Base-by-base conservation (phyloP, 768 basidiomycete species). In the Leccinum boreale region DNA sequence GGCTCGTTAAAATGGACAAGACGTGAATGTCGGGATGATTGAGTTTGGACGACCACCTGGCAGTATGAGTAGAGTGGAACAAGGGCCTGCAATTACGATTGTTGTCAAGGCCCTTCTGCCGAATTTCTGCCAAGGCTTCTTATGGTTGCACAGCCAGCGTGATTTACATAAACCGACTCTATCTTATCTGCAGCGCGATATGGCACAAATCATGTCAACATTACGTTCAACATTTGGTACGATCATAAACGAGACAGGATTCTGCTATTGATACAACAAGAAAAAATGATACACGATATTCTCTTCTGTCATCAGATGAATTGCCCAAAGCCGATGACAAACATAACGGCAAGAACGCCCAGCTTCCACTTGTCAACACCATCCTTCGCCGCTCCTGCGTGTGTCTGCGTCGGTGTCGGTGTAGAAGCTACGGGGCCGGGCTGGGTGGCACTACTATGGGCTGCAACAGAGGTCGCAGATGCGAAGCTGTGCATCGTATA, bases 381-480 rank as follows among this genome's bases (percentile, higher is more conserved):
- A 23, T 12, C 24, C 15, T 49, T 58, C 14, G 29, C 24, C 11
- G 14, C 52, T 15, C 19, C 49, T 47, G 35, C 57, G 8, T 12
- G 23, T 24, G 46, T 28, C 4, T 58, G 1, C 1, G 59, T 53
- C 5, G 59, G 2, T 1, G 59, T 50, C 2, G 58, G 21, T 3
- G 65, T 55, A 4, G 66, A 59, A n/a, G 75, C 77, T 49, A 81
- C 72, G 1, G 79, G 74, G 0, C 75, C 77, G 2, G 78, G 78
- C 56, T 78, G 71, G 2, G 77, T 78, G 3, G 70, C 62, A 7
- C 45, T 46, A 8, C 21, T 46, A 1, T 71, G 63, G 4, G 72
- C 73, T 5, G 80, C 78, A 4, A 68, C 78, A 5, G 82, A 80
- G 3, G 81, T 77, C n/a, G 80, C 79, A 17, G 83, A 83, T n/a